Base-by-base conservation (phyloP, 805 yeast genomes). In the Wickerhamiella cacticola region DNA sequence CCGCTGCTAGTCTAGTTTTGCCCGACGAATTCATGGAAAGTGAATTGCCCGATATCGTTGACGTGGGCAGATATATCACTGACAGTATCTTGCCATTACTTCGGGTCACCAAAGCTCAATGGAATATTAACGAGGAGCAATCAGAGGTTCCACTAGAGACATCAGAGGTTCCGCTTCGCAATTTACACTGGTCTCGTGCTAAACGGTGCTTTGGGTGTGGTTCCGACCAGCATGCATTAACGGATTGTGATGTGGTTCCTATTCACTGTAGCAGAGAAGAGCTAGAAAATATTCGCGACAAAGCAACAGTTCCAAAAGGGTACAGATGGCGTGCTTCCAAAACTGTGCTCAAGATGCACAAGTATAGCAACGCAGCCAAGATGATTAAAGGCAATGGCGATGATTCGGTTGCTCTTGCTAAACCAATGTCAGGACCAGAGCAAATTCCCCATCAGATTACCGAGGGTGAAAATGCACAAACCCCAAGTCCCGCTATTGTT, bases 271-370 rank as follows among this genome's bases (percentile, higher is more conserved):
- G 23, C 23, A 10, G 13, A 3, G 47, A 35, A 8, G 28, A 25
- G 19, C 41, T 44, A 5, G 47, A 44, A 16, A 25, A 25, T 13
- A 44, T 44, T 16, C 36, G 47, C 18, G 34, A 41, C 15, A 35
- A 35, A 13, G 47, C 41, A 3, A 41, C 35, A 5, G 41, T 44
- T 1, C 47, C 47, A 2, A 26, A 22, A n/a, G 47, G 47, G 21
- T 44, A 44, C 41, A 44, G 35, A 23, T 44, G 47, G 47, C 47
- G 47, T 21, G 33, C 47, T 12, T 41, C 47, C 2, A 44, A 44
- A 35, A 44, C 47, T 12, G 47, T 44, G 34, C 47, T 44, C 41
- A 44, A 44, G 41, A 44, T 44, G 47, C 47, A 44, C 47, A 44
- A 44, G 24, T 44, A 44, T 21, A 25, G 35, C 28, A 31, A 41